Percentiles rank a stretch among this genome's conserved stretches.
phyloP scores from a whole-genome alignment of 2,329 filamentous ascomycete species.

The Ophiocordyceps camponoti-floridani region DNA sequence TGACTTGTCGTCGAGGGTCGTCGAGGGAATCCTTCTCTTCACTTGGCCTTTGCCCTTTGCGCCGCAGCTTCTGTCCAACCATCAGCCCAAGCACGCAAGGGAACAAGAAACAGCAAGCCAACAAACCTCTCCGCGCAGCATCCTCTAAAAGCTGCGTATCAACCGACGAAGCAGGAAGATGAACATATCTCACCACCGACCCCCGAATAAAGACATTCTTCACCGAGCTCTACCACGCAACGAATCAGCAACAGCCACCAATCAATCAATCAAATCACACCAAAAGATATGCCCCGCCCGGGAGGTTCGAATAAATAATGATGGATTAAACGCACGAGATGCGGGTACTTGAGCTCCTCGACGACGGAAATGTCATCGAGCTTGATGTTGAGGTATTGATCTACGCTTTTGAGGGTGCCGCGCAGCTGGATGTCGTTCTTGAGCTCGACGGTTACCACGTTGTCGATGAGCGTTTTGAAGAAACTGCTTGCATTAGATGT shows the following conservation, averaged over 20 bases:
- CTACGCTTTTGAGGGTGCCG: conserved; percentile 88
- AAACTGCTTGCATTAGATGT: conserved; percentile 38
- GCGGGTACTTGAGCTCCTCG: conserved; percentile 87
- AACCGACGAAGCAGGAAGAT: conserved; percentile 65
- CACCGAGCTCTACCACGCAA: conserved; percentile 42
- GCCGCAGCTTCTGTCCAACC: conserved; percentile 34
- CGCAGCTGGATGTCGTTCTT: conserved; percentile 98
- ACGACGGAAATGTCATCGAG: conserved; percentile 87
- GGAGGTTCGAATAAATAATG: no score
- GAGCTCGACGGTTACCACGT: conserved; percentile 93
- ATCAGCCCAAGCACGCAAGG: not conserved
- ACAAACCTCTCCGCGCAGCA: conserved; percentile 59
- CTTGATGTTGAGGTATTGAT: conserved; percentile 99
- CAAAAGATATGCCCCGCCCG: no score
- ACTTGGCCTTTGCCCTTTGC: conserved; percentile 38
- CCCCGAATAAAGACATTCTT: conserved; percentile 95
- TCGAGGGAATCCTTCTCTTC: conserved; percentile 6
- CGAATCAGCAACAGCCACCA: not conserved
- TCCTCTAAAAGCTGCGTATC: conserved; percentile 80
- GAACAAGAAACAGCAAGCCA: not conserved
- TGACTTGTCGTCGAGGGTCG: not conserved
- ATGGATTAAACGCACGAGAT: conserved; percentile 42
- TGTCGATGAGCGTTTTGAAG: conserved; percentile 97
- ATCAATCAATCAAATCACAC: no score
- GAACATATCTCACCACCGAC: conserved; percentile 83